Base-by-base conservation (phyloP, 768 basidiomycete species). In the Amylocystis lapponica region DNA sequence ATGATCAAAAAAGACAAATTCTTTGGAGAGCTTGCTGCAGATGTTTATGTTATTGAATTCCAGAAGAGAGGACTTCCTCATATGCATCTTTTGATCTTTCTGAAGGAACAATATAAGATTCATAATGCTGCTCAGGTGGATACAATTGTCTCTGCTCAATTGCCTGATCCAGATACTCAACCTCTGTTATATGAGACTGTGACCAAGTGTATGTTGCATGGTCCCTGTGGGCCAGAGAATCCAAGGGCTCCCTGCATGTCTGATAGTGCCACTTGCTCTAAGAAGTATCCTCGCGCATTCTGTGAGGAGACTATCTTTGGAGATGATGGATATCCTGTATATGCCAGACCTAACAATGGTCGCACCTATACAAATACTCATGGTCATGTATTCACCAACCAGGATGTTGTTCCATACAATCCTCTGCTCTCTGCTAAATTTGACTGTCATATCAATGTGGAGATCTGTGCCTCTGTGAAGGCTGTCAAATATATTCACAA, bases 41-140 rank as follows among this genome's bases (percentile, higher is more conserved):
- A 65, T 43, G 68, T 79, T 0, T 74, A 75, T 43, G 69, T 67
- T 9, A 76, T 78, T 39, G 74, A 82, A 47, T 80, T 78, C 50
- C 78, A 80, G 52, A 80, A 79, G 46, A 54, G 70, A 0, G 73
- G 75, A 0, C 66, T 81, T 0, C 76, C 76, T 20, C 76, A 79
- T 48, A 68, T 71, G 50, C 79, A 81, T 52, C 48, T 71, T 9
- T 50, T 79, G 1, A 56, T 80, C 33, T 70, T 72, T 45, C 53
- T 79, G 1, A 26, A 60, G 0, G 34, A 61, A 0, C 39, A 38
- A 0, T 27, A 56, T 43, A 71, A 70, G 43, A 54, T 76, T 2
- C 22, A 19, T 0, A 62, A 57, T 11, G 56, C 69, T 4, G 58
- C 54, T 6, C 59, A 65, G 16, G 55, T 80, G 6, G 68, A 78